Percentiles rank a stretch among this genome's conserved stretches.
Conservation (phyloP, 495 filamentous ascomycete genomes). For the Penicillium paxilli region DNA sequence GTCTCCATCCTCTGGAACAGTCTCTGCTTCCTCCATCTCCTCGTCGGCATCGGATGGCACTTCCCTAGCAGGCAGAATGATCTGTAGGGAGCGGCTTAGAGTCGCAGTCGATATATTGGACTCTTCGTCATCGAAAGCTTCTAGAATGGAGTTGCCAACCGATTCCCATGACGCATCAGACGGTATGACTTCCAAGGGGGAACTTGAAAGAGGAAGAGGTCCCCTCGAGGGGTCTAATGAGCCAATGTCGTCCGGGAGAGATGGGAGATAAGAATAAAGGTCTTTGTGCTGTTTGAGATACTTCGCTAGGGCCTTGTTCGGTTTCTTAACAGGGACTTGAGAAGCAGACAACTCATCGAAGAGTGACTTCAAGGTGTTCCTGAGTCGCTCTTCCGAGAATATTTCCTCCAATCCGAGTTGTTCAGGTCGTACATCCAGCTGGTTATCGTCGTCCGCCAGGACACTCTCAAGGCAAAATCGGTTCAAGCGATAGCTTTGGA, state of each 20-base stretch:
- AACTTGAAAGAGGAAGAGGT: conserved; percentile 29
- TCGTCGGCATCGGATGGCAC: conserved; percentile 11
- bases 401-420: conserved; percentile 82
- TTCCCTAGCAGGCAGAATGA: conserved; percentile 35
- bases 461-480: conserved; percentile 92
- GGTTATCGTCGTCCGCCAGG: conserved; percentile 77
- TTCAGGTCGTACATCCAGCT: conserved; percentile 67
- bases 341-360: conserved; percentile 71
- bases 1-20: conserved; percentile 10
- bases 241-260: conserved; percentile 41
- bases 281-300: conserved; percentile 68
- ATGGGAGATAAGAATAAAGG: conserved; percentile 74
- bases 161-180: conserved; percentile 50
- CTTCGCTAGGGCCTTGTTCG: conserved; percentile 62
- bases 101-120: background rate
- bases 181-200: conserved; percentile 33
- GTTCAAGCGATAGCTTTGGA: conserved; percentile 73
- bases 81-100: conserved; percentile 38
- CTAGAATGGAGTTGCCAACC: conserved; percentile 58
- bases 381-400: conserved; percentile 78
- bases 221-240: conserved; percentile 25
- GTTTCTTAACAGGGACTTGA: conserved; percentile 62
- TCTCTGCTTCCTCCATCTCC: conserved; percentile 17
- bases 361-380: conserved; percentile 62
- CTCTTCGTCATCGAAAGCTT: conserved; percentile 46